A percentile compares a stretch with the other conserved stretches of the same genome.
Conservation (phyloP, 768 basidiomycete genomes). For the Lyophyllum shimeji region DNA sequence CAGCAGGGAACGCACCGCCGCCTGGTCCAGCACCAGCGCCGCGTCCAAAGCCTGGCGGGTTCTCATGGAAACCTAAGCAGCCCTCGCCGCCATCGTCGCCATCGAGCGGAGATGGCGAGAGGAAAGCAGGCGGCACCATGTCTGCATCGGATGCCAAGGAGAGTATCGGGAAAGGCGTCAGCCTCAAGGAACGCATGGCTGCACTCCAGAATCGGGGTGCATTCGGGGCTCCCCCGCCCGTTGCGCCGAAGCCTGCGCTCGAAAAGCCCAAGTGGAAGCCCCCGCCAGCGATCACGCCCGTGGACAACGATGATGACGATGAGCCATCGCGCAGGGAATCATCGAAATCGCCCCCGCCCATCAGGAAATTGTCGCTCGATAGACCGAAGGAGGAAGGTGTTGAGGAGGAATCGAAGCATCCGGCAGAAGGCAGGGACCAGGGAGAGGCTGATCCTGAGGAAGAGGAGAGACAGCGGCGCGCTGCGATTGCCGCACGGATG, state of each 20-base stretch:
- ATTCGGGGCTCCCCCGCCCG: conserved; percentile 62
- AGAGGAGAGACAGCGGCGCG: conserved; percentile 76
- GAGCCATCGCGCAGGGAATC: conserved; percentile 24
- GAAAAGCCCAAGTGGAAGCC: conserved; percentile 89
- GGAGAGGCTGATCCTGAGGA: conserved; percentile 53
- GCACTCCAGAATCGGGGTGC: conserved; percentile 83
- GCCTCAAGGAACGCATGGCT: conserved; percentile 93
- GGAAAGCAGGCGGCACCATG: conserved; percentile 54
- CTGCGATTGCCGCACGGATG: conserved; percentile 91
- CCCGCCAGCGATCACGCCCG: conserved; percentile 53
- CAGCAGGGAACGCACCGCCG: conserved; percentile 34
- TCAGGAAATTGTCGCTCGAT: conserved; percentile 17
- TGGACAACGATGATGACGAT: conserved; percentile 45
- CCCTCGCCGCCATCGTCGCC: conserved; percentile 50
- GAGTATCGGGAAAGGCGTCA: conserved; percentile 76
- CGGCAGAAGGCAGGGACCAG: conserved; percentile 29
- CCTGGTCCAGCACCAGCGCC: conserved; percentile 42
- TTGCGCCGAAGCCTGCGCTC: conserved; percentile 54
- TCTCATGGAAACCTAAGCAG: conserved; percentile 72
- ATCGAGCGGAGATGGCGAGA: conserved; percentile 21
- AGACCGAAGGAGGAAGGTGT: conserved; percentile 19
- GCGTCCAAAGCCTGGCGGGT: conserved; percentile 65
- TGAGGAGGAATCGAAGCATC: conserved; percentile 10
- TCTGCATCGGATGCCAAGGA: conserved; percentile 86
- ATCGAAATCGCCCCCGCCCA: conserved; percentile 36